These are phyloP conservation scores for Diplodia seriata DNA, from an alignment of 2,329 filamentous ascomycete genomes.

Conservation along the genomic window DNA sequence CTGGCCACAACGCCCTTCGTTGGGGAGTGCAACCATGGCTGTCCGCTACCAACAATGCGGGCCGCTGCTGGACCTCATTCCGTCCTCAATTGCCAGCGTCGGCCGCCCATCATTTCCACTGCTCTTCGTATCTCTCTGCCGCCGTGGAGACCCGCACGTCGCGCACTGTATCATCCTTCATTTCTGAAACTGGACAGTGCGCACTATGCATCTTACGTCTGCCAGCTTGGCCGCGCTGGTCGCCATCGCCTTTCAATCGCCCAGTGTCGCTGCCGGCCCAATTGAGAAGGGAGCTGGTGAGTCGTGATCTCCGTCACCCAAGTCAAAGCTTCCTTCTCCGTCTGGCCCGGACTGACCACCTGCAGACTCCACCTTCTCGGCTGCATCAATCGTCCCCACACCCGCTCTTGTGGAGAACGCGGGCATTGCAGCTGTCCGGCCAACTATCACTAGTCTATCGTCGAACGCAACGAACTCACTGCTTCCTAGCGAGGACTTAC, in stretches of 20 bases:
- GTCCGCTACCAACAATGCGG: background rate
- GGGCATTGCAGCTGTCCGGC: conserved; percentile 36
- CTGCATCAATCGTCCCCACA: conserved; percentile 34
- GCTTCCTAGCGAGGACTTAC: conserved; percentile 41
- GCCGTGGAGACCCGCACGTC: conserved; percentile 7
- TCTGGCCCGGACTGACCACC: conserved; percentile 21
- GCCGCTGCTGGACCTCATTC: background rate
- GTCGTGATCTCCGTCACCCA: conserved; percentile 20
- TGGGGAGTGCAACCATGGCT: conserved; percentile 7
- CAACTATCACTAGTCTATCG: conserved; percentile 31
- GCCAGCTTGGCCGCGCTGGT: conserved; percentile 34
- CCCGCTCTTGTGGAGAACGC: conserved; percentile 37
- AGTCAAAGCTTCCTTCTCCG: conserved; percentile 27
- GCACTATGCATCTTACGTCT: conserved; percentile 35
- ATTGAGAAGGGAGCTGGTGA: conserved; percentile 38
- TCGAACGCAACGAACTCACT: conserved; percentile 16
- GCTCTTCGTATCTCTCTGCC: background rate
- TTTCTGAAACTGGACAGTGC: background rate
- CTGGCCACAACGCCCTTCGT: background rate
- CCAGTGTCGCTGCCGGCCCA: conserved; percentile 37
- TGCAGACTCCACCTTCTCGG: conserved; percentile 33
- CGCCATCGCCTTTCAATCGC: conserved; percentile 34
- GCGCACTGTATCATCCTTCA: conserved; percentile 23
- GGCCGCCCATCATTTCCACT: background rate
- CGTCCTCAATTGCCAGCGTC: background rate